phyloP scores from a whole-genome alignment of 257 asterid species.

The Fraxinus excelsior region DNA sequence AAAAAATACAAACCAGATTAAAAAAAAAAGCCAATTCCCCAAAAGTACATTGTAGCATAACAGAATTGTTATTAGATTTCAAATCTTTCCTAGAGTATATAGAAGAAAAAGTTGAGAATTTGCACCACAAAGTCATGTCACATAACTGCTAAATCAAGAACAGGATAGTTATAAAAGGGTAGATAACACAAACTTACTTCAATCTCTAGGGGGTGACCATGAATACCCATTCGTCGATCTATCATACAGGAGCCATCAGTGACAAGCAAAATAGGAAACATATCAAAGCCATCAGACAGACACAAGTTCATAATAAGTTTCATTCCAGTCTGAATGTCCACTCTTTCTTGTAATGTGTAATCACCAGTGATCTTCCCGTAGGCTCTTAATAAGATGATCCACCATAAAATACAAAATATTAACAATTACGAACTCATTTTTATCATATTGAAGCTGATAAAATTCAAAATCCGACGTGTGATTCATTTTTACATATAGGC shows the following conservation, averaged over 20 bases:
- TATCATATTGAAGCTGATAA: not conserved
- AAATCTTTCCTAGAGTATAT: not conserved
- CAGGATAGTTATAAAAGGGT: not conserved
- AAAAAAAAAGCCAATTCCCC: not conserved
- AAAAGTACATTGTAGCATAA: not conserved
- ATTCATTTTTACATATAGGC: not conserved
- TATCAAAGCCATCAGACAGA: slow-evolving; percentile 93
- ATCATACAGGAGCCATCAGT: slow-evolving; percentile 99
- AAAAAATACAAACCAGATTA: no score
- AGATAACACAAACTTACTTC: slow-evolving; percentile 50
- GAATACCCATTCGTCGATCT: slow-evolving; percentile 96
- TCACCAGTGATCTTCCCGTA: slow-evolving; percentile 95
- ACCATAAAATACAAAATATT: slow-evolving; percentile 48
- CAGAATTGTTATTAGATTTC: not conserved
- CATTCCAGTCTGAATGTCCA: slow-evolving; percentile 91
- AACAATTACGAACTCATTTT: slow-evolving; percentile 3
- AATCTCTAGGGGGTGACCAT: slow-evolving; percentile 96
- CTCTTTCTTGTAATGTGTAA: slow-evolving; percentile 82
- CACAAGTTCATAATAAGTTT: slow-evolving; percentile 83
- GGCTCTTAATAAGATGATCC: slow-evolving; percentile 92
- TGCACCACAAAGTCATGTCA: not conserved
- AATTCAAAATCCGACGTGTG: not conserved
- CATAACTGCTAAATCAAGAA: not conserved
- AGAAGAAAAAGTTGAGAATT: not conserved
- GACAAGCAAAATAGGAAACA: slow-evolving; percentile 93